Conservation (phyloP, 176 grass and related monocot genomes). For the Chloris gayana region DNA sequence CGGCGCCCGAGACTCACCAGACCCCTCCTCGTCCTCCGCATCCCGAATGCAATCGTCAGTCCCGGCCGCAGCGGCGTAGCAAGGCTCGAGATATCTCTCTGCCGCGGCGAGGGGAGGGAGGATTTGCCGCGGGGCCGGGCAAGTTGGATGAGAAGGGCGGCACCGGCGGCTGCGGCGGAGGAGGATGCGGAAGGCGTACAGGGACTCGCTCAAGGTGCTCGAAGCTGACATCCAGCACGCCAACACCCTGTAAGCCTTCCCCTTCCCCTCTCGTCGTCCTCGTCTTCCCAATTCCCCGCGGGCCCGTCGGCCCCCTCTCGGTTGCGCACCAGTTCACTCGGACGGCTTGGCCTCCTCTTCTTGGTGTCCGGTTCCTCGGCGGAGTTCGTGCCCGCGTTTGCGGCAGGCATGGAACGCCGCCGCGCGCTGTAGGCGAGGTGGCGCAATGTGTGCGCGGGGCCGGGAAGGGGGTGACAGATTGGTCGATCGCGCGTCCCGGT, state of each 20-base stretch:
- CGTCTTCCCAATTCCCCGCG: neutral
- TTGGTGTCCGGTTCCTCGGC: neutral
- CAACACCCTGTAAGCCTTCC: slow-evolving; percentile 70
- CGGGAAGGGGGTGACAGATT: neutral
- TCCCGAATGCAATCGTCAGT: slow-evolving; percentile 13
- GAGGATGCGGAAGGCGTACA: slow-evolving; percentile 87
- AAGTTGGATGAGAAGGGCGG: slow-evolving; percentile 53
- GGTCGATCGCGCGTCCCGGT: neutral
- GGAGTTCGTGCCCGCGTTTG: neutral
- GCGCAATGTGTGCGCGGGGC: slow-evolving; percentile 27
- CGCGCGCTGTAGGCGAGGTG: neutral
- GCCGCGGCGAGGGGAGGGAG: neutral
- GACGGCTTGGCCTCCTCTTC: neutral
- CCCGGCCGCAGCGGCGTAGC: neutral
- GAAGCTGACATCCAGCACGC: slow-evolving; percentile 96
- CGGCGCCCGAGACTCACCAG: neutral
- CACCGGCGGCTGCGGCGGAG: neutral
- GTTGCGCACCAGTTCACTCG: neutral
- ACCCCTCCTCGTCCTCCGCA: neutral
- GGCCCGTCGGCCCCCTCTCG: neutral
- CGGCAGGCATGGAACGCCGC: neutral
- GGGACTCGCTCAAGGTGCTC: slow-evolving; percentile 90
- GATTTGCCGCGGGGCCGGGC: neutral
- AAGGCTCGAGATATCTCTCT: neutral
- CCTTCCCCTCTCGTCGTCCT: neutral